phyloP scores from a whole-genome alignment of 129 eudicot species.

The Ambrosia artemisiifolia region DNA sequence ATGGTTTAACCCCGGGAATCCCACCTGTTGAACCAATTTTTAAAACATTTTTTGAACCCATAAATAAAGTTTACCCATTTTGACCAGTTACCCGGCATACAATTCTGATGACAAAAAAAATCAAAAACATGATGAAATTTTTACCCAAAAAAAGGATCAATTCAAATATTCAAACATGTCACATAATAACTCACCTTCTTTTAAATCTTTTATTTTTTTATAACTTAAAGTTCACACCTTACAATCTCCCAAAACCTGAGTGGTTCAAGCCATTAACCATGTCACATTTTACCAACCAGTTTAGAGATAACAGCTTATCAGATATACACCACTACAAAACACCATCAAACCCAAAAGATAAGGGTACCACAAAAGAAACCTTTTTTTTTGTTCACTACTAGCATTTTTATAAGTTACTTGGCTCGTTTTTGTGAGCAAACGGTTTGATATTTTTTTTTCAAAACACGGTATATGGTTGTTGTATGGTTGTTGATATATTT shows the following conservation, averaged over 20 bases:
- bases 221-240: background rate
- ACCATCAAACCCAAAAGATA: slow-evolving; percentile 17
- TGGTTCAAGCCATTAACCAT: slow-evolving; percentile 16
- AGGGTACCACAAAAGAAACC: slow-evolving; percentile 21
- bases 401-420: slow-evolving; percentile 15
- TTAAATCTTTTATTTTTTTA: background rate
- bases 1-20: no score
- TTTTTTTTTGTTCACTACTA: background rate
- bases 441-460: background rate
- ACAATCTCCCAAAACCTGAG: slow-evolving; percentile 15
- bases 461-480: no score
- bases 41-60: background rate
- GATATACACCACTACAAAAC: slow-evolving; percentile 23
- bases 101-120: background rate
- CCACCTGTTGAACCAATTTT: no score
- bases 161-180: no score
- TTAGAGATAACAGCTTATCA: background rate
- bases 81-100: background rate
- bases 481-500: background rate
- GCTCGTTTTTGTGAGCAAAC: background rate
- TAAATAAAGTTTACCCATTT: background rate
- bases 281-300: slow-evolving; percentile 5
- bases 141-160: background rate
- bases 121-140: background rate
- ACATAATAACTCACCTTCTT: background rate